Evolutionary conservation across 1,284 basidiomycete genomes (phyloP).

Genomic region (Stereum hirsutum): DNA sequence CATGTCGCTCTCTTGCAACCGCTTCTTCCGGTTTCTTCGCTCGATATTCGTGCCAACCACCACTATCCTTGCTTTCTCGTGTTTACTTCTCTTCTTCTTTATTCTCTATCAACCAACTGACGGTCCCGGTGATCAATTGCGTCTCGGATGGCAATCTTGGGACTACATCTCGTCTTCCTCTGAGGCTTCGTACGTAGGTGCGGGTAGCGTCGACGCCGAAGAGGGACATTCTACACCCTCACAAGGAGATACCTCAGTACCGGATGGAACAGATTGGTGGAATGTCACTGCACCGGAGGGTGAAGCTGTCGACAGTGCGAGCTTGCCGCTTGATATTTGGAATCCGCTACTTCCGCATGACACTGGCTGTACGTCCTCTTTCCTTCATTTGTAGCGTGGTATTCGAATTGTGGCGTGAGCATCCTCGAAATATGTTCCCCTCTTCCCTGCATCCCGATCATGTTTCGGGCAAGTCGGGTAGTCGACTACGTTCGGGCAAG

Average conservation of each 20-base stretch:
- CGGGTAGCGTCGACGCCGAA: conserved; percentile 10
- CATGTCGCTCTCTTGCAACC: conserved; percentile 12
- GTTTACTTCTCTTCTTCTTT: conserved; percentile 66
- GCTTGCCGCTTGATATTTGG: conserved; percentile 77
- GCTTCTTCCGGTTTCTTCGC: conserved; percentile 30
- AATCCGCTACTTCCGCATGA: conserved; percentile 72
- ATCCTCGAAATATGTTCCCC: too few species aligned
- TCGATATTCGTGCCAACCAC: conserved; percentile 49
- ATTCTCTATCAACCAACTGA: conserved; percentile 67
- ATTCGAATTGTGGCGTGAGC: too few species aligned
- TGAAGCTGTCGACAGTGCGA: conserved; percentile 41
- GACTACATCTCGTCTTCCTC: conserved; percentile 39
- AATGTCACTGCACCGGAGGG: conserved; percentile 36
- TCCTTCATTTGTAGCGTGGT: too few species aligned
- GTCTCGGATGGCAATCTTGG: conserved; percentile 90
- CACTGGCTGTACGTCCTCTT: conserved; percentile 58
- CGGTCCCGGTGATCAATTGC: conserved; percentile 63
- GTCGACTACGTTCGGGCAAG: too few species aligned
- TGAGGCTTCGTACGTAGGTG: conserved; percentile 8
- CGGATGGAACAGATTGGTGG: conserved; percentile 60
- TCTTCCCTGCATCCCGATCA: too few species aligned
- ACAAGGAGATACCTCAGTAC: conserved; percentile 7
- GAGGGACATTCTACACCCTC: conserved; percentile 1
- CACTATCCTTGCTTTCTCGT: conserved; percentile 55
- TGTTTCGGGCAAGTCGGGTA: too few species aligned